A percentile compares a stretch with the other conserved stretches of the same genome.
Evolutionary conservation across 331 rosid species (phyloP).

Genomic region (Spiraea crenata): DNA sequence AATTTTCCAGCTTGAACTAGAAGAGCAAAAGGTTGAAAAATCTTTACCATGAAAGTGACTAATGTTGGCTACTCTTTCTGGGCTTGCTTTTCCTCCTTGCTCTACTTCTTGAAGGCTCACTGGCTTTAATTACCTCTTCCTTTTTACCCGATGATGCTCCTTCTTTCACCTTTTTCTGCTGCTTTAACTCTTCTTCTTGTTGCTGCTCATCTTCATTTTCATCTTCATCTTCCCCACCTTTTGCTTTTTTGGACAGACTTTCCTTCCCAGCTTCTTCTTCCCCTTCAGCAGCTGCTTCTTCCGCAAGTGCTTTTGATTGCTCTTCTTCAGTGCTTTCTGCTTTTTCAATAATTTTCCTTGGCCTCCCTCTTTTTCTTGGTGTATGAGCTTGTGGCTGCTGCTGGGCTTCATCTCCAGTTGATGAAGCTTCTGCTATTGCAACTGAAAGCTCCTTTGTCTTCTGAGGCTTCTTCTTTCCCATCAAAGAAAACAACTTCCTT

Average conservation of each 20-base stretch:
- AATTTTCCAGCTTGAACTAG: neutral
- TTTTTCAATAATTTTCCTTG: slow-evolving; percentile 56
- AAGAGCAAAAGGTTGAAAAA: neutral
- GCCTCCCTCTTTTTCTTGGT: slow-evolving; percentile 80
- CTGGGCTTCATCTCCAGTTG: slow-evolving; percentile 37
- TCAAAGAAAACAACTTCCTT: slow-evolving; percentile 6
- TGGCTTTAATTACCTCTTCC: slow-evolving; percentile 21
- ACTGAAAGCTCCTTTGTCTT: slow-evolving; percentile 72
- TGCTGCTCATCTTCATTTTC: slow-evolving; percentile 13
- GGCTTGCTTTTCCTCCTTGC: slow-evolving; percentile 71
- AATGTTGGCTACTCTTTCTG: slow-evolving; percentile 55
- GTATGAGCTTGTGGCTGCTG: slow-evolving; percentile 34
- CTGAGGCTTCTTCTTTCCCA: slow-evolving; percentile 71
- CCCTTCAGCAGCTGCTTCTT: neutral
- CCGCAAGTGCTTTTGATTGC: neutral
- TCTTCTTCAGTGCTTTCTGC: slow-evolving; percentile 18
- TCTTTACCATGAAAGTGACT: neutral
- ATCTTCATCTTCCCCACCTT: slow-evolving; percentile 20
- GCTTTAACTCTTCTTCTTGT: neutral
- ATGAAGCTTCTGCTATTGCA: slow-evolving; percentile 74
- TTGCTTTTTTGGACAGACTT: slow-evolving; percentile 28
- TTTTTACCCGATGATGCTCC: slow-evolving; percentile 30
- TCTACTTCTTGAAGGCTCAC: slow-evolving; percentile 51
- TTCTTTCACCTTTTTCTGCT: slow-evolving; percentile 13
- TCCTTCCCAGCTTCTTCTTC: slow-evolving; percentile 24